phyloP scores from a whole-genome alignment of 2,329 filamentous ascomycete genomes.

The Sporothrix pseudoabietina region DNA sequence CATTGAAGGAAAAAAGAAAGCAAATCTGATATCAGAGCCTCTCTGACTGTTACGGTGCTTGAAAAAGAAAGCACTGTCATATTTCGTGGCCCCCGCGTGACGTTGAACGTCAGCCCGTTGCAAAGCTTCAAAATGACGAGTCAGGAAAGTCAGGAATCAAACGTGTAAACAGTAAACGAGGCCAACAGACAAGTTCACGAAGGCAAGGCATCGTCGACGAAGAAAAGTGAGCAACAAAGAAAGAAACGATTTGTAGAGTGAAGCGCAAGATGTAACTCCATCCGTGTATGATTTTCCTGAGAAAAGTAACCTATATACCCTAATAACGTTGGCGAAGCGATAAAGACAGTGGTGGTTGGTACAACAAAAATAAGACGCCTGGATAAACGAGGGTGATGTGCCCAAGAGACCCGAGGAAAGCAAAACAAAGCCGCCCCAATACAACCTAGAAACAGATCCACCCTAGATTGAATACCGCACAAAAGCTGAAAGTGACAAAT shows the following conservation, averaged over 20 bases:
- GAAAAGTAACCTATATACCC: conserved; percentile 17
- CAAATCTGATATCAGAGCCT: neutral
- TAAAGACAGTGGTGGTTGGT: conserved; percentile 5
- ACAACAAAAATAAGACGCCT: neutral
- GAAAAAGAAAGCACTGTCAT: conserved; percentile 15
- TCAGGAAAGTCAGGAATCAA: neutral
- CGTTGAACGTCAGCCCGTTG: neutral
- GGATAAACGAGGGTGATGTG: neutral
- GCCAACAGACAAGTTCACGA: neutral
- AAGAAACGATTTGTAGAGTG: neutral
- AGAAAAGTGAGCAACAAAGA: neutral
- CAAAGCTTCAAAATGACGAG: neutral
- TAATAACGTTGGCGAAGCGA: neutral
- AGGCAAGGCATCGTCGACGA: neutral
- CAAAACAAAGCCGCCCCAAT: neutral
- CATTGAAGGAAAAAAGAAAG: neutral
- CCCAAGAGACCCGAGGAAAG: neutral
- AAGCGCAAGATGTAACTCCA: neutral
- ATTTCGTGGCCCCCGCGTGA: neutral
- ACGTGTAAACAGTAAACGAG: neutral
- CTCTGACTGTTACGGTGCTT: neutral
- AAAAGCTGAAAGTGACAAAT: neutral
- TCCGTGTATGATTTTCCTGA: neutral
- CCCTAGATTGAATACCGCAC: neutral
- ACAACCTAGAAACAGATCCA: neutral